Base-by-base conservation (phyloP, 1,284 basidiomycete species). In the Malassezia globosa region DNA sequence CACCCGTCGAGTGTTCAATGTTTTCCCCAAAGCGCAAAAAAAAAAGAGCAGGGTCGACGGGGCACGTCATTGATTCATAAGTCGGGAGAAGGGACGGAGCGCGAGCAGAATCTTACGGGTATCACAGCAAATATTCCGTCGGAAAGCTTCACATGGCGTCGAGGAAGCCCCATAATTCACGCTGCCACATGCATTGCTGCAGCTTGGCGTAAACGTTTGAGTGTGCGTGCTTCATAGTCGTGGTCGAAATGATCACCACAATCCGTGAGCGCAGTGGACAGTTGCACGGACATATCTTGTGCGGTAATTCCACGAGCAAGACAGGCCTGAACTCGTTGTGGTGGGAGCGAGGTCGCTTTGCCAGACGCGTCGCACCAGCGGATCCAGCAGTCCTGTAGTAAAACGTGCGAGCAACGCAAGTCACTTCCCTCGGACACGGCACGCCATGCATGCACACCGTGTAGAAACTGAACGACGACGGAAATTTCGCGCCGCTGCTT, bases 141-240 rank as follows among this genome's bases (percentile, higher is more conserved):
- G 66, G 29, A 69, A 69, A 50, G 59, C 63, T 3, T 57, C 59
- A 7, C 63, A 69, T 31, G 66, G 66, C 7, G 52, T 69, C 38
- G 46, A 63, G 31, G 52, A 61, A 13, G 13, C n/a, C 35, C 21
- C 22, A 33, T 7, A 11, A 19, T 22, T 22, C 29, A 34, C 35
- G 41, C 29, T 13, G 29, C 24, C 23, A 10, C 2, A 37, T 2
- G n/a, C 16, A 10, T n/a, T 37, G 35, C n/a, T 37, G 44, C 44
- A 4, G 43, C 49, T 18, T 21, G 21, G 5, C 43, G 49, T 18
- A 51, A 27, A 1, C 50, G 50, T 16, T 21, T 35, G 1, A 52
- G 34, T 7, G 50, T 52, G 8, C 46, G 23, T 7, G 44, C 39
- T 37, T 52, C 50, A 23, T 52, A 52, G 6, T 41, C 39, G 11